Evolutionary conservation across 2,329 filamentous ascomycete species (phyloP).

Genomic region (Arthrobotrys sphaeroides): DNA sequence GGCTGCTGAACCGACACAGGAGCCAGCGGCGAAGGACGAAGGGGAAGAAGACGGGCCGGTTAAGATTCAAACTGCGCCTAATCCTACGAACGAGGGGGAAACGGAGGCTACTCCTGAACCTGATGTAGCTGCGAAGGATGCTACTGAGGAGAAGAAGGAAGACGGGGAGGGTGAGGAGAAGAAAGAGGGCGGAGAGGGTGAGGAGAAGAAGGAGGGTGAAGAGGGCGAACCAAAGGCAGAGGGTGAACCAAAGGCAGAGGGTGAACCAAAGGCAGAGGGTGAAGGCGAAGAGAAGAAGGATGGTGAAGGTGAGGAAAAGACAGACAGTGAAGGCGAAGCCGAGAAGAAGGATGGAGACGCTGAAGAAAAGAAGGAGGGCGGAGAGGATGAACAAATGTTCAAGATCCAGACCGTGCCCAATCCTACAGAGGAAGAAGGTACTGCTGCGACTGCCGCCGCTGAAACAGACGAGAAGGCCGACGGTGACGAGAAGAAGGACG

Average conservation of each 20-base stretch:
- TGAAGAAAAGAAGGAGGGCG: no score
- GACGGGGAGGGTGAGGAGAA: background rate
- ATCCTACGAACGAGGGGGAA: background rate
- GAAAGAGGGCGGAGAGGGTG: background rate
- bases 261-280: background rate
- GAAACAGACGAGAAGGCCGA: background rate
- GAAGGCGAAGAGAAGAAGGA: background rate
- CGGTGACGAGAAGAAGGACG: background rate
- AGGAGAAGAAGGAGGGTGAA: background rate
- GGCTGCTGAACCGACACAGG: background rate
- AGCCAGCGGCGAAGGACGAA: background rate
- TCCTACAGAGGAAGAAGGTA: background rate
- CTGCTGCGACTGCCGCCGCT: background rate
- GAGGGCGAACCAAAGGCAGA: no score
- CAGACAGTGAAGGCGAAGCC: background rate
- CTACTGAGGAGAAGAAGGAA: background rate
- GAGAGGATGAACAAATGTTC: background rate
- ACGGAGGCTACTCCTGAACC: background rate
- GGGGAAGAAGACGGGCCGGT: background rate
- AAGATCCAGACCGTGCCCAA: slow-evolving; percentile 5
- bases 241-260: background rate
- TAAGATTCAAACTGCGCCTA: background rate
- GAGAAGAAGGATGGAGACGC: no score
- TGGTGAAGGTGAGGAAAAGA: background rate
- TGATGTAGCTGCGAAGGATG: background rate